These are phyloP conservation scores for Yamadazyma mexicana DNA, from an alignment of 1,139 yeast species.

Conservation along the genomic window DNA sequence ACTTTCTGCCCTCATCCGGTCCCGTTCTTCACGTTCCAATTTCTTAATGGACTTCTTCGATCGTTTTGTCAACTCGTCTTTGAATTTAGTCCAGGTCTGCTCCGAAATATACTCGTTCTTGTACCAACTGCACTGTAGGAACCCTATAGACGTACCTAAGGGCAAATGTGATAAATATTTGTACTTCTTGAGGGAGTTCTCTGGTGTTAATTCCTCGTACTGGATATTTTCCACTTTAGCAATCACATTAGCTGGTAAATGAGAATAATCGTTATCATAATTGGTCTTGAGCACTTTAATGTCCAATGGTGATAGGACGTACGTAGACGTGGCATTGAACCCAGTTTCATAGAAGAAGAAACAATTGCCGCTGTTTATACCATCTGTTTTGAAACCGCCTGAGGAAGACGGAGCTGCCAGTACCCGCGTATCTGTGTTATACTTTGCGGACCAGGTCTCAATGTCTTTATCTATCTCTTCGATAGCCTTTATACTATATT, in stretches of 20 bases:
- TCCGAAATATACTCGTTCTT: conserved; percentile 40
- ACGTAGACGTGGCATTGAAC: conserved; percentile 63
- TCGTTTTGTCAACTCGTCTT: conserved; percentile 61
- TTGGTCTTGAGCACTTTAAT: conserved; percentile 66
- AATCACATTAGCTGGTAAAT: conserved; percentile 65
- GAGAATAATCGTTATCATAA: conserved; percentile 56
- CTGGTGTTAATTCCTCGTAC: conserved; percentile 57
- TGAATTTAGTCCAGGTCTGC: conserved; percentile 57
- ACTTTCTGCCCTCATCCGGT: conserved; percentile 57
- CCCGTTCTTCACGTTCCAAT: conserved; percentile 64
- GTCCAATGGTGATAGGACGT: conserved; percentile 76
- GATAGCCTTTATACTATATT: conserved; percentile 58
- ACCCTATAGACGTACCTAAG: conserved; percentile 78
- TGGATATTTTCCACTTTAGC: conserved; percentile 70
- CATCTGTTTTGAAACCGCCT: conserved; percentile 9
- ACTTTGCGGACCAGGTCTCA: conserved; percentile 31
- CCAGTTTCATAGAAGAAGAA: conserved; percentile 64
- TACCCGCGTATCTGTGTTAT: conserved; percentile 6
- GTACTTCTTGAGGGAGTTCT: conserved; percentile 55
- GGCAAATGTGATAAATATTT: conserved; percentile 85
- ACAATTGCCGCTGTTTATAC: conserved; percentile 11
- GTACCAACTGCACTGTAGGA: conserved; percentile 83
- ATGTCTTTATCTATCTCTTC: conserved; percentile 51
- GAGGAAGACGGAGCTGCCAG: neutral
- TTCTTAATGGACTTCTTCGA: conserved; percentile 53